These are phyloP conservation scores for Mortierella alpina DNA, from an alignment of 192 early-diverging fungal genomes.

Conservation along the genomic window DNA sequence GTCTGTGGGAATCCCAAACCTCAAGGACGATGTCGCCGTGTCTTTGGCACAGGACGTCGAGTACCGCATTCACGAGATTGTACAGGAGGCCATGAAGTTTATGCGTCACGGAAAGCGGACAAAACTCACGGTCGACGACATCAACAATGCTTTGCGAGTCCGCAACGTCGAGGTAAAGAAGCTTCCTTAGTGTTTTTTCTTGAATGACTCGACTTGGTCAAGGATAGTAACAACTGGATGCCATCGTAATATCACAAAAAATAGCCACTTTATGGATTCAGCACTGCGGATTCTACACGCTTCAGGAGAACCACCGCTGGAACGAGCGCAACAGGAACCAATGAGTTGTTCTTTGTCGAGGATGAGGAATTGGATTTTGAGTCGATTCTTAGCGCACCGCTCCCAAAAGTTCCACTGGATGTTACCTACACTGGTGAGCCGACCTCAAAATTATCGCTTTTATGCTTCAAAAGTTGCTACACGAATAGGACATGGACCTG, in stretches of 20 bases:
- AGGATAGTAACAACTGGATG: not conserved
- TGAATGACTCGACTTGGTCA: not conserved
- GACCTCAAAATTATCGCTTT: not conserved
- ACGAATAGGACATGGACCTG: too few relatives aligned
- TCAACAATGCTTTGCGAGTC: slow-evolving; percentile 91
- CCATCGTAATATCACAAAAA: not conserved
- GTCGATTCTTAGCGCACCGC: slow-evolving; percentile 81
- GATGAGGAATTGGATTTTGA: slow-evolving; percentile 97
- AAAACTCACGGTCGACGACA: slow-evolving; percentile 83
- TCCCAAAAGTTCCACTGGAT: slow-evolving; percentile 93
- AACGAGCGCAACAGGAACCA: slow-evolving; percentile 65
- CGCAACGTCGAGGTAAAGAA: slow-evolving; percentile 87
- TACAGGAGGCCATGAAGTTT: slow-evolving; percentile 95
- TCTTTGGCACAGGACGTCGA: slow-evolving; percentile 93
- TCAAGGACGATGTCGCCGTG: slow-evolving; percentile 88
- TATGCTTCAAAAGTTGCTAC: not conserved
- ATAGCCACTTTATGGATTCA: slow-evolving; percentile 93
- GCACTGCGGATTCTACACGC: slow-evolving; percentile 69
- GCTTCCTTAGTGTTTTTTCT: not conserved
- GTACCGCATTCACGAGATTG: slow-evolving; percentile 93
- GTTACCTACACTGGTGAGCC: slow-evolving; percentile 79
- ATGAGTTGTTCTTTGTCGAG: slow-evolving; percentile 89
- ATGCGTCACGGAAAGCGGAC: slow-evolving; percentile 94
- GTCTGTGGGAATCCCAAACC: slow-evolving; percentile 79
- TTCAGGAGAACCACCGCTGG: slow-evolving; percentile 70